Base-by-base conservation (phyloP, 1,139 yeast species). In the Kodamaea arcana region DNA sequence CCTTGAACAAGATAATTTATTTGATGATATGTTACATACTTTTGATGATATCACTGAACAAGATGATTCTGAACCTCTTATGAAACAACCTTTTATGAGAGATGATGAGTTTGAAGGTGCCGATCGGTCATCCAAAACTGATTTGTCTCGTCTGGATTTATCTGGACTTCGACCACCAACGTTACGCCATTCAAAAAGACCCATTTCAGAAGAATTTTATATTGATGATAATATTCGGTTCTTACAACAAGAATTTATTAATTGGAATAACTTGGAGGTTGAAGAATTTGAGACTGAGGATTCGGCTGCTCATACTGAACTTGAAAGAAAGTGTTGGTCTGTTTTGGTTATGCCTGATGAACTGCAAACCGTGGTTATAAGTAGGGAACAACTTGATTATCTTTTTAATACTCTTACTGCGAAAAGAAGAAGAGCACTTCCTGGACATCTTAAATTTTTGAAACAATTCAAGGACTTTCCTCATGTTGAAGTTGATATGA, bases 391-490 rank as follows among this genome's bases (percentile, higher is more conserved):
- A 42, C 50, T 65, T 42, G 45, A 47, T 20, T 49, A 50, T 33
- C 44, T 63, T 24, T 60, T 60, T 45, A 49, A 52, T 24, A 58
- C 54, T 36, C 46, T 59, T 23, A 45, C 48, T 13, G 64, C 59
- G 3, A 42, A 42, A 12, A 65, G 62, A 35, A 53, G 60, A 39
- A 49, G 63, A 33, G 47, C 48, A 15, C 49, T 65, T 26, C 72
- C 72, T 11, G 55, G 56, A 33, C 70, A 65, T 47, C 54, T 68
- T 44, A 66, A 60, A 40, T 62, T 62, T 36, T 52, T 67, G 28
- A 52, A 58, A 35, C 75, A 69, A 41, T 68, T 68, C 40, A 53
- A 51, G 35, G 75, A 69, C 47, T 65, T 49, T 40, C 43, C 52
- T n/a, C 47, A 43, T 10, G 47, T 69, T 16, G 67, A 65, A 33